Conservation (phyloP, 225 moss, liverwort and hornwort genomes). For the Anthoceros angustus region DNA sequence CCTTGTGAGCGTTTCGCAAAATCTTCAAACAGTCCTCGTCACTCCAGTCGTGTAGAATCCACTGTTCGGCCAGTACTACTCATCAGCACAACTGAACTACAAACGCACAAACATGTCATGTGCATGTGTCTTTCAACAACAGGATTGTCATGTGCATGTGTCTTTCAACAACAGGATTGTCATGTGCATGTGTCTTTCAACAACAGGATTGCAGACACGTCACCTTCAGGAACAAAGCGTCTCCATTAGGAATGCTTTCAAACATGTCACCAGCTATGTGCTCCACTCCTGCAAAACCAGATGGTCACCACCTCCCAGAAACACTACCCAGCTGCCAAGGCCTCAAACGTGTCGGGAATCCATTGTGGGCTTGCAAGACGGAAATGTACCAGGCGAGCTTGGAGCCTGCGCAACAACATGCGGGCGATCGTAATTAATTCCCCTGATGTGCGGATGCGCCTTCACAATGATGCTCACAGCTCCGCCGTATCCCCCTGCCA, state of each 20-base stretch:
- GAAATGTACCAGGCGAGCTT: background rate
- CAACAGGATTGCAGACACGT: background rate
- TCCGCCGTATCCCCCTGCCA: constrained; percentile 21
- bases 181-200: too few relatives aligned
- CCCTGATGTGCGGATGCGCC: constrained; percentile 23
- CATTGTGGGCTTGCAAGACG: background rate
- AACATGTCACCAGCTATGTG: constrained; percentile 3
- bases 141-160: too few relatives aligned
- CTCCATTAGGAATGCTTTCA: constrained; percentile 1
- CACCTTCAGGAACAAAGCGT: constrained; percentile 10
- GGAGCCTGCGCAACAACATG: constrained; percentile 8
- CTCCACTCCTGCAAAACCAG: background rate
- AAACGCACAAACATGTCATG: too few relatives aligned
- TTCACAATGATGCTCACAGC: constrained; percentile 21
- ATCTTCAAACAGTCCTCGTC: constrained; percentile 11
- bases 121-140: too few relatives aligned
- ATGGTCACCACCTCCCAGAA: background rate
- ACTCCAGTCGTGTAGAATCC: constrained; percentile 13
- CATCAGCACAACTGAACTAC: background rate
- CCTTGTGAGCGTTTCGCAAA: constrained; percentile 5
- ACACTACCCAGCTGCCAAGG: too few relatives aligned
- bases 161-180: too few relatives aligned
- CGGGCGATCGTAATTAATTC: constrained; percentile 20
- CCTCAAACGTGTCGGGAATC: background rate
- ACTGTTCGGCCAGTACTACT: constrained; percentile 1